Base-by-base conservation (phyloP, 441 rosid genomes). In the Erysimum cheiri region DNA sequence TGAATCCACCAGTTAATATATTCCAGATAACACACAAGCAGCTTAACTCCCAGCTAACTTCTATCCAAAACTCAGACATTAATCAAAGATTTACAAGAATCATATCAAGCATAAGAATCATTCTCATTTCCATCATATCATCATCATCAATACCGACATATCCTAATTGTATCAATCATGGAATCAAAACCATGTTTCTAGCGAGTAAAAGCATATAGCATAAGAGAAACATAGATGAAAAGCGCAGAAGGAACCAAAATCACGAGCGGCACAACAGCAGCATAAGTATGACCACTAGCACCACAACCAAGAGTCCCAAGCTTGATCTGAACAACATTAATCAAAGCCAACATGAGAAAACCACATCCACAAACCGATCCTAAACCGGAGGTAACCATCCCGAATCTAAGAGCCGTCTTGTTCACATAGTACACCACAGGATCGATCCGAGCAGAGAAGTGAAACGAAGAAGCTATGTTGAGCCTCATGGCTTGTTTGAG, bases 241-340 rank as follows among this genome's bases (percentile, higher is more conserved):
- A 93, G 77, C 0, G 84, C 96, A 35, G 58, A 6, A 8, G 96
- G 94, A 6, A 90, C 93, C 73, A 94, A 69, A 39, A 87, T 81
- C 72, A 94, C 78, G 13, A 92, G 88, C 2, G 99, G 96, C 65
- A 85, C 85, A 28, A 91, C 69, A 1, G 96, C 96, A 4, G 90
- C 94, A 37, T 63, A 74, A 29, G 72, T 77, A 56, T 88, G 83
- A 8, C 85, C 83, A 67, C 88, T 87, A 12, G 78, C 83, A 35
- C 91, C 97, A 67, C 98, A 87, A 11, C 87, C 85, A 39, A 92
- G 55, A 46, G 80, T 74, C 35, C 98, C 98, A 0, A 94, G 85
- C 80, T 94, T 94, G 39, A 89, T 74, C 82, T 93, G 88, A 54
- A 83, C 94, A 9, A 92, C 87, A 64, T 92, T 84, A 40, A 92